phyloP scores from a whole-genome alignment of 768 basidiomycete genomes.

The Amanita exitialis region DNA sequence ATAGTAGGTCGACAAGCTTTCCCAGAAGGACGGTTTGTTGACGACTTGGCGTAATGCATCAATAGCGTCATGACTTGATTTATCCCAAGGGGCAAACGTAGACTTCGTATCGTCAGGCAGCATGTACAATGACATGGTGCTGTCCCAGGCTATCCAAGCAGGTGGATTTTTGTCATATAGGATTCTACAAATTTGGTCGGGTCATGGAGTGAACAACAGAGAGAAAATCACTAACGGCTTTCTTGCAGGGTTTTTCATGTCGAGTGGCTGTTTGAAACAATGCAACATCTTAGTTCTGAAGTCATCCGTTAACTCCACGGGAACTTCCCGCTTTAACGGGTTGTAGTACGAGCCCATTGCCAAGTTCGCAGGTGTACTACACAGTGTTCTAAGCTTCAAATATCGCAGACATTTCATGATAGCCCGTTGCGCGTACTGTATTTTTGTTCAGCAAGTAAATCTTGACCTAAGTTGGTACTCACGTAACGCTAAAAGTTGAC shows the following conservation, averaged over 20 bases:
- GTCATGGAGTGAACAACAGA: not conserved
- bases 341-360: slow-evolving; percentile 55
- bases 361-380: slow-evolving; percentile 43
- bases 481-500: slow-evolving; percentile 26
- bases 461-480: slow-evolving; percentile 12
- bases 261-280: slow-evolving; percentile 42
- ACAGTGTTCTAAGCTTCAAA: slow-evolving; percentile 74
- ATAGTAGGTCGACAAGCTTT: slow-evolving; percentile 55
- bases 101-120: slow-evolving; percentile 37
- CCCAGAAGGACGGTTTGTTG: slow-evolving; percentile 50
- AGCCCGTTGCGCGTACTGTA: slow-evolving; percentile 61
- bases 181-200: slow-evolving; percentile 22
- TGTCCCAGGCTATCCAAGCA: slow-evolving; percentile 65
- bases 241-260: slow-evolving; percentile 19
- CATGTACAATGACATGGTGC: slow-evolving; percentile 32
- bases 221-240: slow-evolving; percentile 32
- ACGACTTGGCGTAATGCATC: slow-evolving; percentile 38
- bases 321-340: slow-evolving; percentile 47
- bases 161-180: slow-evolving; percentile 46
- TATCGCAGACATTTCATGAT: slow-evolving; percentile 69
- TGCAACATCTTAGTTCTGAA: slow-evolving; percentile 47
- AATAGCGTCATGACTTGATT: slow-evolving; percentile 38
- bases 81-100: slow-evolving; percentile 53
- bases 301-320: slow-evolving; percentile 37
- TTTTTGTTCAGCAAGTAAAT: slow-evolving; percentile 29